Base-by-base conservation (phyloP, 208 protist genomes). In the Wallacemonas collosoma region DNA sequence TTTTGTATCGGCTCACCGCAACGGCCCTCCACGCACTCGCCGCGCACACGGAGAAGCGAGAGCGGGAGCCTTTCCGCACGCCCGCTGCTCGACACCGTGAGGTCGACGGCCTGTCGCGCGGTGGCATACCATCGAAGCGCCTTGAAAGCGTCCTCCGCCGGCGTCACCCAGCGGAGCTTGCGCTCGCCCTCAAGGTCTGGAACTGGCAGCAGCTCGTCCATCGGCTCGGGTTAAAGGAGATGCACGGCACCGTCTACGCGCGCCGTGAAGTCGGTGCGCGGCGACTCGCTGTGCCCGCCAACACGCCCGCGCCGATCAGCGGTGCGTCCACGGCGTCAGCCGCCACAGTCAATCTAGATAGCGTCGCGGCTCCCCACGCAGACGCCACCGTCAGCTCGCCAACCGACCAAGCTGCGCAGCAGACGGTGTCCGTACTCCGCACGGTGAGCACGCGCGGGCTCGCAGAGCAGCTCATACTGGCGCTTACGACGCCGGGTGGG, bases 181-280 rank as follows among this genome's bases (percentile, higher is more conserved):
- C 79, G 39, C 72, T 96, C 7, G 87, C 87, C 3, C 68, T 72
- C 12, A 85, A 85, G 68, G 86, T 74, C 55, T 96, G 91, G 89
- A 93, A 91, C 68, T 83, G 76, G 75, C 87, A 96, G 51, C 91
- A 96, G 75, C 74, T 96, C 12, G 69, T 96, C 4, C 87, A 94
- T 73, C 87, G 91, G 8, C 71, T 96, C 0, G 91, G 91, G 0
- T 79, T 86, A 48, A 93, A 91, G 67, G 47, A 93, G 35, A 79
- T 82, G 43, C 83, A 80, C 66, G 82, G 73, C 7, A 35, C 73
- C 17, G 85, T 91, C 26, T 51, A 87, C 38, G 83, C 83, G 2
- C 76, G 90, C 17, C 81, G 90, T 1, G 81, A 91, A 58, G 61
- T 92, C 3, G 89, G 89, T 15, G 67, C 82, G 11, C 75, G 76